A percentile compares a stretch with the other conserved stretches of the same genome.
Conservation (phyloP, 1,139 yeast species). For the Suhomyces anneliseae region DNA sequence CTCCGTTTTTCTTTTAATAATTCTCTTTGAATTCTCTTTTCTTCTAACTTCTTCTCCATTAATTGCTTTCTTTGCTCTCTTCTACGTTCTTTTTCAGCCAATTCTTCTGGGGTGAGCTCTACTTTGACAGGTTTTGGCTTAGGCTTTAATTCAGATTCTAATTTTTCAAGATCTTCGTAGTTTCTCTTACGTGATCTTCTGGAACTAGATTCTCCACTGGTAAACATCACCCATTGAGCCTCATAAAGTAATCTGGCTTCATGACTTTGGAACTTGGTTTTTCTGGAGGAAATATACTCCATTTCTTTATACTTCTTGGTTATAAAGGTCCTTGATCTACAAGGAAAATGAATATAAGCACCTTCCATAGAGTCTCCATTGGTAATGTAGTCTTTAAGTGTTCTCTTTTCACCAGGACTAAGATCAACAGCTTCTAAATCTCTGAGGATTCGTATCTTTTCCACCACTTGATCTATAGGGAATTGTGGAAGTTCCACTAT, state of each 20-base stretch:
- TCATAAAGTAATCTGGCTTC: conserved; percentile 38
- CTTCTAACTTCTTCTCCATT: conserved; percentile 8
- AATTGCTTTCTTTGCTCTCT: conserved; percentile 4
- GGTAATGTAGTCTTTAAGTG: conserved; percentile 7
- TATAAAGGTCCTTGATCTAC: conserved; percentile 19
- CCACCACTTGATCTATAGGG: conserved; percentile 4
- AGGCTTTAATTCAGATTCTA: conserved; percentile 1
- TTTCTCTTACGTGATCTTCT: conserved; percentile 14
- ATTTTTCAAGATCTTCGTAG: conserved; percentile 6
- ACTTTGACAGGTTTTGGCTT: conserved; percentile 1
- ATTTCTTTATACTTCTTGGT: conserved; percentile 21
- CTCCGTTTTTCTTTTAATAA: not conserved
- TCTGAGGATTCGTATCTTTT: not conserved
- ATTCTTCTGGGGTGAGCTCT: conserved; percentile 7
- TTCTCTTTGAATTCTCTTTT: conserved; percentile 6
- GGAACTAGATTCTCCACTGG: conserved; percentile 15
- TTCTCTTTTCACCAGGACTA: conserved; percentile 11
- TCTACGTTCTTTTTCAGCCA: conserved; percentile 3
- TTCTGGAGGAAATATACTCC: conserved; percentile 24
- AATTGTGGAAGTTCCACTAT: conserved; percentile 5
- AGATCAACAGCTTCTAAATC: conserved; percentile 1
- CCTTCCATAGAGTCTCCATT: conserved; percentile 1
- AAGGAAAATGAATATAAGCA: conserved; percentile 10
- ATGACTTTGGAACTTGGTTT: conserved; percentile 26
- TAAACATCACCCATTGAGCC: conserved; percentile 37